Evolutionary conservation across 2,329 filamentous ascomycete genomes (phyloP).

Genomic region (Microsporum canis): DNA sequence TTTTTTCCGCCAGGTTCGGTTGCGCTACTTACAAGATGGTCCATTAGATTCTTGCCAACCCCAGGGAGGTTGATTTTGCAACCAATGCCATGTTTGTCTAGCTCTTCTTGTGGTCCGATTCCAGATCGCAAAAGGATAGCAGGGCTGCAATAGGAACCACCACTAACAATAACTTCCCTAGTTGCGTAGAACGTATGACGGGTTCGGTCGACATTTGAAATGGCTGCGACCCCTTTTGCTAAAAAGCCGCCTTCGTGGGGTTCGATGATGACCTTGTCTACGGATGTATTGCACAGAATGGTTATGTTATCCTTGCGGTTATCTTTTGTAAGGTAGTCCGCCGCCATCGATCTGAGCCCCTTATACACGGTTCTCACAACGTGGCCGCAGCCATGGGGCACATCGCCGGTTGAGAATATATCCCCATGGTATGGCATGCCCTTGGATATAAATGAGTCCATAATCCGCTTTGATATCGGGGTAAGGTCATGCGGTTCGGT

Average conservation of each 20-base stretch:
- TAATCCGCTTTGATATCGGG: constrained; percentile 46
- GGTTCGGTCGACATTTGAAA: constrained; percentile 23
- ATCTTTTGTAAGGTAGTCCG: constrained; percentile 43
- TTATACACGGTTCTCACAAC: constrained; percentile 42
- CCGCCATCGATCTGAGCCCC: constrained; percentile 43
- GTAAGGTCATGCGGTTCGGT: constrained; percentile 48
- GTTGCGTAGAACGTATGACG: constrained; percentile 38
- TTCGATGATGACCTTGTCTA: constrained; percentile 44
- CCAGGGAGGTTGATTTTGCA: constrained; percentile 21
- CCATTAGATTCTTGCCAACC: constrained; percentile 32
- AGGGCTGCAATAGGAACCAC: constrained; percentile 44
- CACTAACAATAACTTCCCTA: constrained; percentile 40
- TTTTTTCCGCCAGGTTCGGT: background rate
- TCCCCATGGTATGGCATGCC: constrained; percentile 47
- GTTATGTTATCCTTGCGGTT: constrained; percentile 37
- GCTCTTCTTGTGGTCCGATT: constrained; percentile 29
- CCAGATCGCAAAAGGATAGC: constrained; percentile 45
- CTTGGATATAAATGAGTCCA: constrained; percentile 44
- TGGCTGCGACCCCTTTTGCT: constrained; percentile 29
- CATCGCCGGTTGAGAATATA: constrained; percentile 47
- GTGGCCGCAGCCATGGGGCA: constrained; percentile 46
- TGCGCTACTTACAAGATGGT: constrained; percentile 32
- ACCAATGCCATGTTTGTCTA: constrained; percentile 19
- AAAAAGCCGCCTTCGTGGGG: constrained; percentile 24
- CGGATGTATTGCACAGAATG: constrained; percentile 39